Evolutionary conservation across 768 basidiomycete genomes (phyloP), one percentile per base, ranked within the genome.

Genomic region (Panellus pusillus): DNA sequence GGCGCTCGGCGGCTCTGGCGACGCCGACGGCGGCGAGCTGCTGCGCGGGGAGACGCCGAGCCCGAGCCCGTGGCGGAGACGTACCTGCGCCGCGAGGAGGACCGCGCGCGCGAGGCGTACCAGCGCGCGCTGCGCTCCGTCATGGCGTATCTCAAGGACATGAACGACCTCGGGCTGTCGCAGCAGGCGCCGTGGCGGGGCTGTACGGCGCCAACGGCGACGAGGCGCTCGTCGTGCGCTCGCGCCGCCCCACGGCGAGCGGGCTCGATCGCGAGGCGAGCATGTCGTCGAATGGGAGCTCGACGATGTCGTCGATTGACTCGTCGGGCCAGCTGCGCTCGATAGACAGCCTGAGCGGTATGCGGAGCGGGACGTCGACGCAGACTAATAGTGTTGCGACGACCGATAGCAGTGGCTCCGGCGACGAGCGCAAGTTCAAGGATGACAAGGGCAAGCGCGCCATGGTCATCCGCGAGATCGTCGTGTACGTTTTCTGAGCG

Each of bases 141-240:
- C 15, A 95, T 98, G 89, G 92, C 93, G 7, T 99, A 98, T 70
- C 79, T 99, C 17, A 85, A 86, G 63, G 97, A 99, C 63, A 88
- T 99, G 84, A 89, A 94, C 65, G 97, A 99, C 65, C 76, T 99
- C 28, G 86, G 86, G 15, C 69, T 84, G 60, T 80, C 84, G 17
- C 87, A 87, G 63, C 87, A 87, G 64, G 65, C 72, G 15, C 75
- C 78, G 54, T 78, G 12, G 56, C 82, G 62, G 83, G 83, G 52
- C 73, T 85, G 69, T 87, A 89, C 65, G 81, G 82, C 13, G 65
- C 74, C 18, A 64, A 74, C 2, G 65, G 74, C 9, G 82, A 82
- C 20, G 81, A 82, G 41, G 61, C 63, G 18, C 62, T 65, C 32
- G 55, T 65, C 31, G 38, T 67, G 37, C 80, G 89, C 36, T 78